Percentiles rank a stretch among this genome's conserved stretches.
These are phyloP conservation scores for Mrakia hoshinonis DNA, from an alignment of 768 basidiomycete species.

Conservation along the genomic window DNA sequence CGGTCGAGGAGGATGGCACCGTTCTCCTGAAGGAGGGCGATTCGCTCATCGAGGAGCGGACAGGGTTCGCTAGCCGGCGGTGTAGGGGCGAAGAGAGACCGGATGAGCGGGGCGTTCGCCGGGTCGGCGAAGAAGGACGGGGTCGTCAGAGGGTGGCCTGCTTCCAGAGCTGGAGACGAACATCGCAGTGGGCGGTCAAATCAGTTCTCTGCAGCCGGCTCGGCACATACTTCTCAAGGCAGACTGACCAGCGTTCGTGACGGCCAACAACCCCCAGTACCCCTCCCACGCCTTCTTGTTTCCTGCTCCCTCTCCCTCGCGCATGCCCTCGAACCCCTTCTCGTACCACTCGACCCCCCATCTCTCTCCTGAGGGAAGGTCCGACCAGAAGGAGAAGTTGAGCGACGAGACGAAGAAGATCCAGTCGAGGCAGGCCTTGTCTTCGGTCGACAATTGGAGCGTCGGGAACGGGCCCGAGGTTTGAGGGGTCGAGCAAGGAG, in stretches of 20 bases:
- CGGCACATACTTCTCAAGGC: no score
- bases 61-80: slow-evolving; percentile 51
- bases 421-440: slow-evolving; percentile 58
- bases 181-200: not conserved
- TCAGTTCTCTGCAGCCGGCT: no score
- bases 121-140: slow-evolving; percentile 70
- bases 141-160: slow-evolving; percentile 65
- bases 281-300: slow-evolving; percentile 59
- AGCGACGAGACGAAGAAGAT: slow-evolving; percentile 77
- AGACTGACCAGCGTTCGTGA: slow-evolving; percentile 62
- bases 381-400: slow-evolving; percentile 87
- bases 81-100: slow-evolving; percentile 56
- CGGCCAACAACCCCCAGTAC: slow-evolving; percentile 79
- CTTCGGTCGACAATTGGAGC: slow-evolving; percentile 1
- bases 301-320: slow-evolving; percentile 37
- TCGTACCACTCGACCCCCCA: slow-evolving; percentile 70
- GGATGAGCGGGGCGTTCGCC: slow-evolving; percentile 56
- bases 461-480: slow-evolving; percentile 43
- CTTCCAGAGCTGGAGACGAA: slow-evolving; percentile 64
- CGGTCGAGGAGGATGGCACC: slow-evolving; percentile 52
- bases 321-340: slow-evolving; percentile 48
- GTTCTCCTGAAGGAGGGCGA: slow-evolving; percentile 67
- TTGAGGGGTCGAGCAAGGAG: slow-evolving; percentile 50
- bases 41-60: slow-evolving; percentile 62
- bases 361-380: slow-evolving; percentile 49